A percentile compares a stretch with the other conserved stretches of the same genome.
Conservation (phyloP, 768 basidiomycete species). For the Rhizopogon sp. region DNA sequence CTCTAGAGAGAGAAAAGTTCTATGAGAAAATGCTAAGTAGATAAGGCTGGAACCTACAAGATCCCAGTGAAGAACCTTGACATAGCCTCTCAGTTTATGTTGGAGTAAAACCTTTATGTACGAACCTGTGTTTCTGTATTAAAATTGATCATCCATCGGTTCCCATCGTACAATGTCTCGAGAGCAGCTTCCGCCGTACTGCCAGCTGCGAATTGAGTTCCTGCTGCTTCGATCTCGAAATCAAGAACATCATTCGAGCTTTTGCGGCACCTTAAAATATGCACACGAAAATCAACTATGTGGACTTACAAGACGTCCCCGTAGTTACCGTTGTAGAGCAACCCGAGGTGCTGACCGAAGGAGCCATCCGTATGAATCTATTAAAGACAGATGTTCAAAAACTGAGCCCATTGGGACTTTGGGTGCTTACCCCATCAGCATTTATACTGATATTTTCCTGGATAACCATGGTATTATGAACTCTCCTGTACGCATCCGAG, state of each 20-base stretch:
- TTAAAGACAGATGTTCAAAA: neutral
- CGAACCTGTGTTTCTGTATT: slow-evolving; percentile 47
- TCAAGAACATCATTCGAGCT: slow-evolving; percentile 60
- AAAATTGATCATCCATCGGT: slow-evolving; percentile 66
- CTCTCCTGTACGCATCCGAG: slow-evolving; percentile 41
- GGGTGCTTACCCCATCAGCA: slow-evolving; percentile 54
- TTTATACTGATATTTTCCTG: slow-evolving; percentile 30
- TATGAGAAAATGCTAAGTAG: neutral
- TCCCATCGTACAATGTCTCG: slow-evolving; percentile 50
- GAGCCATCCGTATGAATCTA: slow-evolving; percentile 22
- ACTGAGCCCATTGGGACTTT: neutral
- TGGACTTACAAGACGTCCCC: slow-evolving; percentile 42
- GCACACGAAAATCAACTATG: neutral
- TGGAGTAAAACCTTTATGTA: neutral
- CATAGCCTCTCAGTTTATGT: neutral
- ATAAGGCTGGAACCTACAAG: slow-evolving; percentile 41
- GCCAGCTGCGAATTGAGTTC: slow-evolving; percentile 51
- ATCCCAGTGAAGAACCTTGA: slow-evolving; percentile 56
- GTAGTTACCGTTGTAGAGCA: slow-evolving; percentile 73
- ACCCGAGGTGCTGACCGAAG: slow-evolving; percentile 45
- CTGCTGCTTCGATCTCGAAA: slow-evolving; percentile 55
- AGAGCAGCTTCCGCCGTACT: slow-evolving; percentile 41
- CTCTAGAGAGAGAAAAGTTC: slow-evolving; percentile 36
- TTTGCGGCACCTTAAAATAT: neutral
- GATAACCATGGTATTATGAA: slow-evolving; percentile 51